Evolutionary conservation across 129 eudicot species (phyloP), one percentile per base, ranked within the genome.

Genomic region (Centrapalus pauciflorus): DNA sequence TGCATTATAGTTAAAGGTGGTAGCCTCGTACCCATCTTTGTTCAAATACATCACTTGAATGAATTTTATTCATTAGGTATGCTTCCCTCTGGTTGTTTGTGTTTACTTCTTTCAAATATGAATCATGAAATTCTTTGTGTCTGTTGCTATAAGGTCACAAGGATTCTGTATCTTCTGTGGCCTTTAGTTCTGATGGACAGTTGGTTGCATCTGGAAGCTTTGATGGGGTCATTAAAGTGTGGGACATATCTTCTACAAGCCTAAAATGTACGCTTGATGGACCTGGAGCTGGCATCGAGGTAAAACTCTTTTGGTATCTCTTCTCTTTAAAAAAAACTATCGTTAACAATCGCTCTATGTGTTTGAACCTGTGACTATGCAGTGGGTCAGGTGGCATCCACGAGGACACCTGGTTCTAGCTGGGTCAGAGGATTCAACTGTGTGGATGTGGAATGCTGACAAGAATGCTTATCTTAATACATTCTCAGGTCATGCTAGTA

Each of bases 351-450:
- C 34, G 27, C 16, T 59, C 17, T 26, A 76, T 43, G 12, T 51
- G n/a, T 57, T 40, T 72, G 65, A 79, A 71, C 41, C 46, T 74
- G 25, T 34, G 70, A 6, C 10, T 74, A 21, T 68, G 61, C 80
- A 94, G 99, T 94, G 99, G 99, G 80, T 94, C 68, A 84, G 75
- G 82, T 94, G 99, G 99, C 99, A 94, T 82, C 99, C 99, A 52
- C 87, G 83, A 69, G 99, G 99, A 76, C 95, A 84, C 73, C 48
- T 89, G 65, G 78, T 94, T 65, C 73, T 94, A 79, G 96, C 97
- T 61, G 99, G 97, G 64, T 89, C 99, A 58, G 95, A 89, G 68
- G 99, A 94, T 86, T 80, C 87, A 29, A 75, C 85, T 68, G 83
- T 81, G 68, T 89, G 97, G 95, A 86, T 94, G 97, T 94, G 99